phyloP scores from a whole-genome alignment of 2,329 filamentous ascomycete species.

The Nemania diffusa region DNA sequence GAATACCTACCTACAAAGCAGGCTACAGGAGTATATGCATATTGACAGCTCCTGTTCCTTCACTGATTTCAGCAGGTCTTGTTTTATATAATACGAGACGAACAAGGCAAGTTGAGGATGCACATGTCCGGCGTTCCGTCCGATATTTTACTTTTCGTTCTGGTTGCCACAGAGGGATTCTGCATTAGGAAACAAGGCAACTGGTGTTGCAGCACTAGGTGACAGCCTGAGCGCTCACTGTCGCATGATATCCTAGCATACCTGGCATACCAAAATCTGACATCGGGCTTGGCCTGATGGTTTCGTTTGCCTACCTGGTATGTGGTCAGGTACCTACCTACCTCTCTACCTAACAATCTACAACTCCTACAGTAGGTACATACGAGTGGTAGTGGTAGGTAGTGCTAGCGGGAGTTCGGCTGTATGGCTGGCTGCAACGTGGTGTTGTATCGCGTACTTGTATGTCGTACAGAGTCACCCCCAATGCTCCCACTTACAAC shows the following conservation, averaged over 20 bases:
- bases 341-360: too few relatives aligned
- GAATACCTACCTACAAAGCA: too few relatives aligned
- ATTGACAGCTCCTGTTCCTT: too few relatives aligned
- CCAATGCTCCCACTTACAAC: not conserved
- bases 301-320: not conserved
- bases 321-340: constrained; percentile 3
- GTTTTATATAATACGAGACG: constrained; percentile 18
- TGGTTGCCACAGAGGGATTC: too few relatives aligned
- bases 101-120: constrained; percentile 1
- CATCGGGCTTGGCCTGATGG: constrained; percentile 11
- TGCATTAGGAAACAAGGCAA: constrained; percentile 1
- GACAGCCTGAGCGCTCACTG: not conserved
- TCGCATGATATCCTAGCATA: not conserved
- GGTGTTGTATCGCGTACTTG: not conserved
- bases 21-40: too few relatives aligned
- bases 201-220: not conserved
- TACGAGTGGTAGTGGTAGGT: too few relatives aligned
- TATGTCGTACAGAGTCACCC: not conserved
- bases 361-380: too few relatives aligned
- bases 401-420: not conserved
- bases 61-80: too few relatives aligned
- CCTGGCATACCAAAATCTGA: constrained; percentile 21
- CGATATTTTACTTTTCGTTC: not conserved
- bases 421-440: constrained; percentile 1
- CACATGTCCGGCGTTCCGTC: constrained; percentile 8